Base-by-base conservation (phyloP, 2,329 filamentous ascomycete species). In the Arthroderma sp. region DNA sequence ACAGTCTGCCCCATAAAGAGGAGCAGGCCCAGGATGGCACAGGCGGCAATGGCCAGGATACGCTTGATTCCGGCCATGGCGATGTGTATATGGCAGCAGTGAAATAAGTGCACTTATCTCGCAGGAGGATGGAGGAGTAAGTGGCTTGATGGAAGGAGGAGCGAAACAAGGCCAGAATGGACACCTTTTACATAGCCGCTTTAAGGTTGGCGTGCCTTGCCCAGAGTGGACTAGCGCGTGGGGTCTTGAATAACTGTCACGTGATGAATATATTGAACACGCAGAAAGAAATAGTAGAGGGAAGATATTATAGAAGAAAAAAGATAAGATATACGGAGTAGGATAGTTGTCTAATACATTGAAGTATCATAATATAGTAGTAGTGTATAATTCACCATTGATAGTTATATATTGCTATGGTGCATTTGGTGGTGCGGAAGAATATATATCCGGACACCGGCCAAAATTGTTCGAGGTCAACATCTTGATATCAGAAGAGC, bases 21-120 rank as follows among this genome's bases (percentile, higher is more conserved):
- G 70, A 91, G 78, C 65, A 81, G 79, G 66, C 91, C 78, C 66
- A 87, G 84, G 66, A 94, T 72, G 68, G 95, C 81, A 69, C 95
- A 79, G 70, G 89, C 79, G 67, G 85, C 78, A 67, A 87, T 83
- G 71, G 86, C 78, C 69, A 89, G 70, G 64, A 90, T 72, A 67
- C 85, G 80, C 74, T 86, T 82, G 59, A 91, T 68, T 68, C 81
- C 85, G 70, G 88, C 82, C 89, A 95, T 94, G 66, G 68, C 55
- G 28, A 31, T n/a, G 15, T 51, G 25, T 19, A 33, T 31, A 47
- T 21, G 21, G 21, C 28, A 31, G 7, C 28, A 31, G 7, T 31
- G 28, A 31, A 31, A 31, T 31, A 31, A 31, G 28, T 31, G 28
- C 28, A 31, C 28, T 31, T 31, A 31, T 31, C 28, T 31, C 28